These are phyloP conservation scores for Cladophialophora psammophila DNA, from an alignment of 2,329 filamentous ascomycete genomes.

Conservation along the genomic window DNA sequence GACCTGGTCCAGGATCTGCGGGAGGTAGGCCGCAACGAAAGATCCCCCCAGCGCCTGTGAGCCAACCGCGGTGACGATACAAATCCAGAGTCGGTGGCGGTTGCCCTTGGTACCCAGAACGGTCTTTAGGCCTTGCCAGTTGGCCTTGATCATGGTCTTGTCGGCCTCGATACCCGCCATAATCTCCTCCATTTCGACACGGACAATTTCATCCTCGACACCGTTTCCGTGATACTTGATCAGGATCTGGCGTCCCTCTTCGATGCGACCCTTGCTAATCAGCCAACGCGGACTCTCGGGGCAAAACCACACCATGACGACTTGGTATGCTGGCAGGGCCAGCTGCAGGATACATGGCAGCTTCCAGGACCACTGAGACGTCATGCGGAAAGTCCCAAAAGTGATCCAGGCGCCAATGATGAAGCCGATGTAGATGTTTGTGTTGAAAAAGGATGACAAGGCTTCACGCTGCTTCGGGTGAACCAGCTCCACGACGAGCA, in stretches of 20 bases:
- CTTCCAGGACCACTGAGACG: constrained; percentile 61
- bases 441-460: neutral
- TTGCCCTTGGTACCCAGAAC: no score
- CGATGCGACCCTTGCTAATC: constrained; percentile 42
- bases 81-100: no score
- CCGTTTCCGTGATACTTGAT: constrained; percentile 51
- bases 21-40: constrained; percentile 43
- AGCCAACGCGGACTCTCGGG: constrained; percentile 72
- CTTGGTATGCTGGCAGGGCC: constrained; percentile 63
- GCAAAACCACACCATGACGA: constrained; percentile 66
- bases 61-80: no score
- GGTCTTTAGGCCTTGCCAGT: no score
- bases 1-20: constrained; percentile 53
- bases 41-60: no score
- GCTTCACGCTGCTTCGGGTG: constrained; percentile 44
- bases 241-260: constrained; percentile 41
- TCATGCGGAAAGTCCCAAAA: constrained; percentile 49
- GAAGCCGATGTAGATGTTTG: constrained; percentile 48
- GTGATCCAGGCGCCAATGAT: constrained; percentile 60
- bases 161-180: no score
- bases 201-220: constrained; percentile 42
- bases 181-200: no score
- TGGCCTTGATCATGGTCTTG: no score
- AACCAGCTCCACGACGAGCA: constrained; percentile 44
- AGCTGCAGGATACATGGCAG: constrained; percentile 73